Evolutionary conservation across 2,329 filamentous ascomycete species (phyloP).

Genomic region (Xylaria sp.): DNA sequence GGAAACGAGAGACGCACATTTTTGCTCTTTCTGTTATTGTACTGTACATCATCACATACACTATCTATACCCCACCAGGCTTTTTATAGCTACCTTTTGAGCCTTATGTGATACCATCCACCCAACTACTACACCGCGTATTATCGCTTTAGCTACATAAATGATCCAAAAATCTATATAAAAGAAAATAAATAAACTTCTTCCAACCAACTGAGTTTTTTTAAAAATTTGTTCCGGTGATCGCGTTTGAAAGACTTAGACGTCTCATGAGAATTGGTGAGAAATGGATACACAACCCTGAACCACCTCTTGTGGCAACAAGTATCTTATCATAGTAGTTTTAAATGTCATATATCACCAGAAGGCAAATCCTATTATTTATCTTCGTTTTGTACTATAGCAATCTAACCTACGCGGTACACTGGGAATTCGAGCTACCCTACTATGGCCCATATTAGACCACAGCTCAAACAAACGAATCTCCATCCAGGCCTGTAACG

Average conservation of each 20-base stretch:
- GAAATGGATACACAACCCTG: no score
- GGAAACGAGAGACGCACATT: neutral
- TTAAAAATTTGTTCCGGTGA: no score
- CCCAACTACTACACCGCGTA: neutral
- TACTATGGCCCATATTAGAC: slow-evolving; percentile 8
- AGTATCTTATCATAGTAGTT: neutral
- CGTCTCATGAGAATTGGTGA: no score
- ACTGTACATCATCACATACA: slow-evolving; percentile 11
- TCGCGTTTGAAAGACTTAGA: no score
- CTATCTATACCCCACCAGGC: neutral
- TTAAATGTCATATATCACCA: no score
- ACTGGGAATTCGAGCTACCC: slow-evolving; percentile 1
- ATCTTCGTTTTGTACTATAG: slow-evolving; percentile 2
- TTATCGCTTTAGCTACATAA: slow-evolving; percentile 1
- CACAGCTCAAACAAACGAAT: slow-evolving; percentile 7
- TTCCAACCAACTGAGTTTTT: no score
- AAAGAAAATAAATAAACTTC: slow-evolving; percentile 18
- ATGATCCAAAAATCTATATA: neutral
- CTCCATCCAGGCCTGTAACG: neutral
- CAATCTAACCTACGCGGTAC: slow-evolving; percentile 19
- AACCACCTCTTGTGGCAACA: no score
- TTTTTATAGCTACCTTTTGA: slow-evolving; percentile 1
- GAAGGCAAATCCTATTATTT: neutral
- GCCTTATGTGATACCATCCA: slow-evolving; percentile 20
- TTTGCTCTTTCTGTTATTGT: slow-evolving; percentile 6